Conservation (phyloP, 306 rosid species). For the Astragalus glycyphyllos region DNA sequence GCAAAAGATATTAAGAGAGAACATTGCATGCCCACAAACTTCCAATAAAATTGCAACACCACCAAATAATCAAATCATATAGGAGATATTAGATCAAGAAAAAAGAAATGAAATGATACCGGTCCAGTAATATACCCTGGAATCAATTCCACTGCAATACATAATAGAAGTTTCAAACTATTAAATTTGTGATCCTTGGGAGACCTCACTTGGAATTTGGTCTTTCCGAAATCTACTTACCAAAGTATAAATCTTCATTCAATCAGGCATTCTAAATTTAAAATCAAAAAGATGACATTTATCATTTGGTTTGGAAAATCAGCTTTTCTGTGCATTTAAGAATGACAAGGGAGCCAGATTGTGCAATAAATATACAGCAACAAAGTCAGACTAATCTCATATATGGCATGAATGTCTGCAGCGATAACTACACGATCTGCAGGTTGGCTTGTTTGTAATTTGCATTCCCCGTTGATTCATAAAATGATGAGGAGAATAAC, state of each 20-base stretch:
- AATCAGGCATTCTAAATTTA: constrained; percentile 16
- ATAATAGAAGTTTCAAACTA: constrained; percentile 23
- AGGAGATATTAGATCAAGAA: constrained; percentile 25
- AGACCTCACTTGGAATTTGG: constrained; percentile 11
- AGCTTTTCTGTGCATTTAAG: constrained; percentile 4
- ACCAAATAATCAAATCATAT: constrained; percentile 29
- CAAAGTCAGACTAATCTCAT: constrained; percentile 13
- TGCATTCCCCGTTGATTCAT: constrained; percentile 20
- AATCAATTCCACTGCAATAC: constrained; percentile 30
- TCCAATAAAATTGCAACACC: constrained; percentile 23
- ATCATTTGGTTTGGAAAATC: constrained; percentile 15
- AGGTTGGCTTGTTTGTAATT: constrained; percentile 21
- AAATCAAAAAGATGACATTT: constrained; percentile 31
- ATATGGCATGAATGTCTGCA: neutral
- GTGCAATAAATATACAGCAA: constrained; percentile 24
- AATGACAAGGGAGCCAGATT: constrained; percentile 15
- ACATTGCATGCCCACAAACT: constrained; percentile 26
- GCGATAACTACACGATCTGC: constrained; percentile 31
- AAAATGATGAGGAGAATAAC: constrained; percentile 23
- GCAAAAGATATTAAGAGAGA: constrained; percentile 13
- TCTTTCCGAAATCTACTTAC: constrained; percentile 23
- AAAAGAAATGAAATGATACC: constrained; percentile 16
- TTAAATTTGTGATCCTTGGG: constrained; percentile 17
- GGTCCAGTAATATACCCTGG: neutral
- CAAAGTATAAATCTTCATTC: constrained; percentile 30